Evolutionary conservation across 345 rosid species (phyloP).

Genomic region (Syzygium aromaticum): DNA sequence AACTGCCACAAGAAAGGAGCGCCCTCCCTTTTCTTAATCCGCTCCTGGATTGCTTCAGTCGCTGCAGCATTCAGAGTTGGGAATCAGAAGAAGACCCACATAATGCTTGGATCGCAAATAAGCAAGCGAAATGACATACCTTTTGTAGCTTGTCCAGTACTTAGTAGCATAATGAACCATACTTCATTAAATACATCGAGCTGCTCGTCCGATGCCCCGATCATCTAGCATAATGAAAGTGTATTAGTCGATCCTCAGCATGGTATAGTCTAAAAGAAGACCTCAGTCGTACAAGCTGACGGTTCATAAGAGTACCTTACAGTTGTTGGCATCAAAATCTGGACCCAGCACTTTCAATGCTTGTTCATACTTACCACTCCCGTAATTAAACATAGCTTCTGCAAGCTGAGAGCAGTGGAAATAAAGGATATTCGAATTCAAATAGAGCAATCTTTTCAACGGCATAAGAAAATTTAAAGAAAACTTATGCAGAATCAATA

Average conservation of each 20-base stretch:
- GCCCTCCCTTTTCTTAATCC: conserved; percentile 55
- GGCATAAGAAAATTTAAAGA: neutral
- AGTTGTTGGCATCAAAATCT: conserved; percentile 53
- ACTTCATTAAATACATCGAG: conserved; percentile 87
- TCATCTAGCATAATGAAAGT: conserved; percentile 25
- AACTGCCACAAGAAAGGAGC: conserved; percentile 77
- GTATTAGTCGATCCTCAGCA: neutral
- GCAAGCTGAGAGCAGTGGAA: conserved; percentile 42
- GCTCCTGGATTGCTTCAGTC: conserved; percentile 42
- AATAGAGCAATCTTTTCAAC: neutral
- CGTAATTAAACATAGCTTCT: conserved; percentile 59
- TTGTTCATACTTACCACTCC: conserved; percentile 36
- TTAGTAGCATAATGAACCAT: conserved; percentile 60
- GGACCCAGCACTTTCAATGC: conserved; percentile 57
- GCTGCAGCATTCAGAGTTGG: conserved; percentile 23
- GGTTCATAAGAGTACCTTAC: conserved; percentile 37
- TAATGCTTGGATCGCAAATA: neutral
- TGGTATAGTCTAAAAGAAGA: neutral
- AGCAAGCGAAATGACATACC: conserved; percentile 24
- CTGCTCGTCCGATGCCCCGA: conserved; percentile 90
- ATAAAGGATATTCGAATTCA: neutral
- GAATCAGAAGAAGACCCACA: neutral
- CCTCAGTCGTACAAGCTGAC: neutral
- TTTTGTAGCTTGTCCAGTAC: conserved; percentile 41
- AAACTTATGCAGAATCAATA: neutral